phyloP scores from a whole-genome alignment of 352 stramenopile species.

The Aphanomyces stellatus region DNA sequence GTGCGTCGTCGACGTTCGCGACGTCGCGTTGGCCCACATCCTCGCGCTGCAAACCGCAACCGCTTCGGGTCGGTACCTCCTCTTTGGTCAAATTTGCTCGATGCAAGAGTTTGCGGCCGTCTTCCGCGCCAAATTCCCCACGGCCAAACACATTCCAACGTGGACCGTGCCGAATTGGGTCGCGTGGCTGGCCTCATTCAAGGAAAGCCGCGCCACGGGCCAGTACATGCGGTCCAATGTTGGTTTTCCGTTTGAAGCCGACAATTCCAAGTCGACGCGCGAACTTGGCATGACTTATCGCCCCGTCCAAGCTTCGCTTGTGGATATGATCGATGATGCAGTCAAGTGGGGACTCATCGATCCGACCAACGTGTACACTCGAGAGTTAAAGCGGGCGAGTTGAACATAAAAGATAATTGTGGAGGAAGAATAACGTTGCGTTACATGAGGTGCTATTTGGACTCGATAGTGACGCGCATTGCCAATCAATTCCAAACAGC shows the following conservation, averaged over 20 bases:
- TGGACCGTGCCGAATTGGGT: background rate
- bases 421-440: too few species aligned
- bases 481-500: too few species aligned
- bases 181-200: background rate
- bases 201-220: background rate
- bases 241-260: background rate
- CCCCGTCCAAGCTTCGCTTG: background rate
- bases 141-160: background rate
- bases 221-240: background rate
- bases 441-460: too few species aligned
- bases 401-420: too few species aligned
- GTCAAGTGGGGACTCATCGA: background rate
- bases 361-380: too few species aligned
- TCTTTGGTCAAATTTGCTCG: background rate
- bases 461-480: too few species aligned
- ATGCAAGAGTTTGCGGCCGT: background rate
- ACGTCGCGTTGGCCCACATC: constrained; percentile 19
- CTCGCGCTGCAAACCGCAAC: background rate
- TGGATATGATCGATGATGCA: background rate
- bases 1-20: constrained; percentile 23
- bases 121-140: background rate
- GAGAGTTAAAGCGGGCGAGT: too few species aligned
- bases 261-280: background rate
- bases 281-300: background rate
- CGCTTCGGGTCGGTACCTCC: constrained; percentile 6